Evolutionary conservation across 73 alveolate species (phyloP).

Genomic region (Paramecium tetraurelia): DNA sequence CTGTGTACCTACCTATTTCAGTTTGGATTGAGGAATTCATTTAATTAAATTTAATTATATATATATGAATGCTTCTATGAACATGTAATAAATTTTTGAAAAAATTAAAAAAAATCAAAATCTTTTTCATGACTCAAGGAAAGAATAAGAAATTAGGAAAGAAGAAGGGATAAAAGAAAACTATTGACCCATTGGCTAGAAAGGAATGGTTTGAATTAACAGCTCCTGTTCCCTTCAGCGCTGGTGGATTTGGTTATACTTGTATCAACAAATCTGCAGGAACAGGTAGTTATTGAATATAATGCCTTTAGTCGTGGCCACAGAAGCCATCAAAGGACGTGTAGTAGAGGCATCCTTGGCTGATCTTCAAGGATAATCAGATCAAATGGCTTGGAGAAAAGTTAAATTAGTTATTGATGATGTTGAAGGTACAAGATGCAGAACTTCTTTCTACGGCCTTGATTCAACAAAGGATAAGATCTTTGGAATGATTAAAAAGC

Average conservation of each 20-base stretch:
- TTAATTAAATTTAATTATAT: neutral
- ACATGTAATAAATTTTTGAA: neutral
- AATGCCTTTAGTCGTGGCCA: slow-evolving; percentile 64
- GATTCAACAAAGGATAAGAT: slow-evolving; percentile 93
- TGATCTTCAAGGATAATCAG: slow-evolving; percentile 66
- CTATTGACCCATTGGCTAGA: slow-evolving; percentile 59
- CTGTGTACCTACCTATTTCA: slow-evolving; percentile 24
- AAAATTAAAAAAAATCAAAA: slow-evolving; percentile 46
- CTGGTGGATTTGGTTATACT: slow-evolving; percentile 57
- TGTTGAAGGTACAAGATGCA: slow-evolving; percentile 88
- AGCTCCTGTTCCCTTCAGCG: slow-evolving; percentile 60
- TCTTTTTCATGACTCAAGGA: slow-evolving; percentile 63
- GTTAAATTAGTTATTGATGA: slow-evolving; percentile 95
- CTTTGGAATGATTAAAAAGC: slow-evolving; percentile 90
- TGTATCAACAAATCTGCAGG: slow-evolving; percentile 55
- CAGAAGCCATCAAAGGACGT: slow-evolving; percentile 91
- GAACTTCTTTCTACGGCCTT: slow-evolving; percentile 92
- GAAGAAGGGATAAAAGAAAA: slow-evolving; percentile 63
- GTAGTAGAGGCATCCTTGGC: slow-evolving; percentile 90
- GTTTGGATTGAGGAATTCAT: neutral
- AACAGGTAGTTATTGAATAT: slow-evolving; percentile 26
- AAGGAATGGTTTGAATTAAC: slow-evolving; percentile 64
- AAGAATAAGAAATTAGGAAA: slow-evolving; percentile 62
- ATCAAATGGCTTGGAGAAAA: slow-evolving; percentile 74
- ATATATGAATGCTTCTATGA: neutral